These are phyloP conservation scores for Solanum rostratum DNA, from an alignment of 257 asterid genomes.

Conservation along the genomic window DNA sequence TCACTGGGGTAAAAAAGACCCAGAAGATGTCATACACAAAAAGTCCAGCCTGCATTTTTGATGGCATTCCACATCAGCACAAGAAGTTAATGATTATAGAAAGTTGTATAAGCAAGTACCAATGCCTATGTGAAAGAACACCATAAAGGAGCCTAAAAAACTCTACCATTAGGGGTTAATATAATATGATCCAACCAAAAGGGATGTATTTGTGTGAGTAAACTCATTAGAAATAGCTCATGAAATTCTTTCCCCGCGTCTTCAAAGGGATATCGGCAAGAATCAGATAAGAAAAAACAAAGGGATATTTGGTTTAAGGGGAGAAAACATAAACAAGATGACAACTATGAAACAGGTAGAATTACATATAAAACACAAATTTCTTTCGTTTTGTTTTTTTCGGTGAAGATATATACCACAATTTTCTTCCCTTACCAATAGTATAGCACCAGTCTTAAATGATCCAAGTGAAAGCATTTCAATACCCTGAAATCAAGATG, in stretches of 20 bases:
- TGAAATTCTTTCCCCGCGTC: background rate
- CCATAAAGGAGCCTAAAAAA: background rate
- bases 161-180: background rate
- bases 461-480: conserved; percentile 99
- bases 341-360: background rate
- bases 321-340: background rate
- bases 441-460: conserved; percentile 93
- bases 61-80: background rate
- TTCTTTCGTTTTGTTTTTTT: too few relatives aligned
- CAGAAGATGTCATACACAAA: conserved; percentile 88
- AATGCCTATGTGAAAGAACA: background rate
- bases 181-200: background rate
- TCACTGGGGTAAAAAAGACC: conserved; percentile 97
- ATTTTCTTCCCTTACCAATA: conserved; percentile 44
- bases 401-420: too few relatives aligned
- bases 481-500: conserved; percentile 42
- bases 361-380: background rate
- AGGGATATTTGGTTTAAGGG: background rate
- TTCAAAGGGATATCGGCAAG: background rate
- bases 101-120: background rate
- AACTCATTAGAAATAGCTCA: background rate
- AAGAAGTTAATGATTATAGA: background rate
- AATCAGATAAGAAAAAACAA: background rate
- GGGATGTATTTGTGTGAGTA: background rate
- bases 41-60: conserved; percentile 72